Percentiles rank a stretch among this genome's conserved stretches.
These are phyloP conservation scores for Chrysanthemum makinoi DNA, from an alignment of 129 eudicot species.

Conservation along the genomic window DNA sequence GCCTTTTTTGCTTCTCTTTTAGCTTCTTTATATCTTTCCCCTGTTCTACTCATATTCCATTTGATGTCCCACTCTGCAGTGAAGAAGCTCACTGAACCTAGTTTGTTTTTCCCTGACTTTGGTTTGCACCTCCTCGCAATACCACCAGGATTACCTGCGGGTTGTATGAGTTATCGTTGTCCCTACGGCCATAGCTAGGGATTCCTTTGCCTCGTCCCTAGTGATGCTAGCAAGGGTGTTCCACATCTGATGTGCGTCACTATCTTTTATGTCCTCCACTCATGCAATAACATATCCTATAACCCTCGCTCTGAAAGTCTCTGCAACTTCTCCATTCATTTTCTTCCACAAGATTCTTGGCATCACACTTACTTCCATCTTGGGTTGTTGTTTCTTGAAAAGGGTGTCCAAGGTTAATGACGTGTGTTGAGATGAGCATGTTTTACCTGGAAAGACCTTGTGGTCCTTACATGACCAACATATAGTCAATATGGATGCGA, in stretches of 20 bases:
- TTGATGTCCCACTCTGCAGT: neutral
- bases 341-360: neutral
- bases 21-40: too few species aligned
- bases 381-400: too few species aligned
- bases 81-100: neutral
- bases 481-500: neutral
- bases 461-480: neutral
- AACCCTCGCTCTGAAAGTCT: neutral
- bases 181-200: neutral
- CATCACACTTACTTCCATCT: neutral
- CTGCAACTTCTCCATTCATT: neutral
- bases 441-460: neutral
- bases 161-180: neutral
- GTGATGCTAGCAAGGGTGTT: neutral
- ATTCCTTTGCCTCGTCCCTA: neutral
- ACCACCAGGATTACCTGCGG: neutral
- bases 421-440: neutral
- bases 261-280: too few species aligned
- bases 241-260: neutral
- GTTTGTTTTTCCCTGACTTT: neutral
- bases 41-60: too few species aligned
- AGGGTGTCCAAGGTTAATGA: neutral
- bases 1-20: too few species aligned
- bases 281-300: too few species aligned
- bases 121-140: neutral